A percentile compares a stretch with the other conserved stretches of the same genome.
phyloP scores from a whole-genome alignment of 176 grass and related monocot genomes.

The Cenchrus americanus region DNA sequence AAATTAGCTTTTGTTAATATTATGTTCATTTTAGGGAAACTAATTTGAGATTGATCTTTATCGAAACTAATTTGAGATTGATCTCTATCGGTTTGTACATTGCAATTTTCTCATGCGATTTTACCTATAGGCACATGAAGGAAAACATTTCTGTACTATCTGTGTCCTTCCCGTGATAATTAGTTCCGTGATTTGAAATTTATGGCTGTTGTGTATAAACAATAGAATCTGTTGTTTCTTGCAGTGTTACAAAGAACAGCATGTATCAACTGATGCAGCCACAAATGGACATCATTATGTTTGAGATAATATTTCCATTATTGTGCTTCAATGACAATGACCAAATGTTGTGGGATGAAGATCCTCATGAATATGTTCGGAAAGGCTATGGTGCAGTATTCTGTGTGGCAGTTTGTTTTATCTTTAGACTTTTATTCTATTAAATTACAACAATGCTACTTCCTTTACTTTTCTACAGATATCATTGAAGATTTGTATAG shows the following conservation, averaged over 20 bases:
- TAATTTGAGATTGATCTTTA: slow-evolving; percentile 1
- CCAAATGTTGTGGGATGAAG: slow-evolving; percentile 88
- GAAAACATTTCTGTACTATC: slow-evolving; percentile 9
- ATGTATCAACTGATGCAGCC: slow-evolving; percentile 95
- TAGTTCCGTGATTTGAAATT: slow-evolving; percentile 18
- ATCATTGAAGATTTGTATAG: slow-evolving; percentile 97
- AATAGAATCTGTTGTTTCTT: slow-evolving; percentile 43
- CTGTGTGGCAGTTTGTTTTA: not conserved
- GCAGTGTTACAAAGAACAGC: slow-evolving; percentile 88
- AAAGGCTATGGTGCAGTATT: slow-evolving; percentile 84
- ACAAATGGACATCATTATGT: slow-evolving; percentile 83
- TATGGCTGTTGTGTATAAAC: not conserved
- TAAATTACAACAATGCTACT: slow-evolving; percentile 2
- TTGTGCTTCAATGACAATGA: slow-evolving; percentile 98
- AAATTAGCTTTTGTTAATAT: not conserved
- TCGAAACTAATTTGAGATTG: not conserved
- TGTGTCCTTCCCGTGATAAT: not conserved
- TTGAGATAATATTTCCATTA: slow-evolving; percentile 93
- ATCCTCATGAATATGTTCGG: slow-evolving; percentile 98
- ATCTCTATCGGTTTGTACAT: slow-evolving; percentile 4
- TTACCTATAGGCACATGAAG: not conserved
- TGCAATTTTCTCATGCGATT: not conserved
- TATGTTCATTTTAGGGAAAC: not conserved
- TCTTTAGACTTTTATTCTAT: not conserved
- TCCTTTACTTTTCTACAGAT: slow-evolving; percentile 50